A percentile compares a stretch with the other conserved stretches of the same genome.
These are phyloP conservation scores for Leucaena leucocephala DNA, from an alignment of 306 rosid genomes.

Conservation along the genomic window DNA sequence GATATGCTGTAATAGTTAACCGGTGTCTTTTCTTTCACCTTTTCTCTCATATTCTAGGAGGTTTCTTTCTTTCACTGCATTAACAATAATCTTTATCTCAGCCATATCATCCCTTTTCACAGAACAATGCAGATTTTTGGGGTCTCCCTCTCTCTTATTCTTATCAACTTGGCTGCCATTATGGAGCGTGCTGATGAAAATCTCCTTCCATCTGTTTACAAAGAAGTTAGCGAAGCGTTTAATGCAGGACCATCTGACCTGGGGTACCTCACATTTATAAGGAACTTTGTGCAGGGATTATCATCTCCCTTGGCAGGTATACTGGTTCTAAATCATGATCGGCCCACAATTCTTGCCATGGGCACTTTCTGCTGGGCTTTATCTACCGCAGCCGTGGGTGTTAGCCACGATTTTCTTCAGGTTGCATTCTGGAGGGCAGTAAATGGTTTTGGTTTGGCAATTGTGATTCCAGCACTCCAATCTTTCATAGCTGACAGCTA, in stretches of 20 bases:
- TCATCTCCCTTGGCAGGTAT: conserved; percentile 94
- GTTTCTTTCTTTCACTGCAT: conserved; percentile 7
- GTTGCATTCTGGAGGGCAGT: conserved; percentile 92
- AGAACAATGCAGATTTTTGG: conserved; percentile 64
- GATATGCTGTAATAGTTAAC: conserved; percentile 9
- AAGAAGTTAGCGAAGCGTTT: conserved; percentile 96
- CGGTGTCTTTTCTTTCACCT: not conserved
- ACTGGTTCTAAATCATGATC: conserved; percentile 73
- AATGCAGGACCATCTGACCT: conserved; percentile 90
- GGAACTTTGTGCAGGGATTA: conserved; percentile 83
- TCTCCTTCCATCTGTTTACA: conserved; percentile 95
- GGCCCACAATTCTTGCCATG: conserved; percentile 82
- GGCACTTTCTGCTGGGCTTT: conserved; percentile 95
- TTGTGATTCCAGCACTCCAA: conserved; percentile 96
- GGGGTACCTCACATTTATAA: conserved; percentile 90
- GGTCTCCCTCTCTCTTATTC: conserved; percentile 73
- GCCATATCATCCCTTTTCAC: conserved; percentile 31
- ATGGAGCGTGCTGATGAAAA: conserved; percentile 97
- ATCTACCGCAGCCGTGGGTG: conserved; percentile 80
- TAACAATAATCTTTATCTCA: conserved; percentile 6
- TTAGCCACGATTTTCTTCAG: conserved; percentile 61
- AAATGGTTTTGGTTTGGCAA: conserved; percentile 93
- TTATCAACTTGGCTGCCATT: conserved; percentile 88
- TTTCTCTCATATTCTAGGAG: not conserved
- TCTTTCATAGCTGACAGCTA: conserved; percentile 96